Evolutionary conservation across 257 asterid genomes (phyloP), one percentile per base, ranked within the genome.

Genomic region (Solanum appendiculatum): DNA sequence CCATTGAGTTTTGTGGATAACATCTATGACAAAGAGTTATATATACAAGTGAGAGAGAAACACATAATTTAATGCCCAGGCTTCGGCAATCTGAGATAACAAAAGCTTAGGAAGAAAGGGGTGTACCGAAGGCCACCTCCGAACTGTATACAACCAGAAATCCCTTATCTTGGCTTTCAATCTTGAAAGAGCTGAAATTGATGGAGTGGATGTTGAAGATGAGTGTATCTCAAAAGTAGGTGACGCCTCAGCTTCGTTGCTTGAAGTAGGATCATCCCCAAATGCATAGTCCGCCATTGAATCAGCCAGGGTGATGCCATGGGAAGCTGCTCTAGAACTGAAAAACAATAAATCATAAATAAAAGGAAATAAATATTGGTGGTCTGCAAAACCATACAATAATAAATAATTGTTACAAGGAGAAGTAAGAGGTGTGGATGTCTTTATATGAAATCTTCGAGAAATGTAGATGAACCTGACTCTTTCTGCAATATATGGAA

Each of bases 81-180:
- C 12, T 46, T 27, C 1, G 4, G 42, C 68, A 80, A 80, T 18
- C 66, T 46, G 7, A 69, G 60, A 58, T 66, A 51, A 89, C 33
- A 85, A 85, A 31, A 86, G 88, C 86, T 66, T 74, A 86, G 37
- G 91, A 27, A 88, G 91, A 89, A 84, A 92, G 93, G 91, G 77
- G 91, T 95, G 91, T 96, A 97, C 99, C 87, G 96, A 92, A 91
- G 99, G 99, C 98, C 98, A 96, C 91, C 98, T 94, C 91, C 90
- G 96, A 90, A 96, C 92, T 85, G 95, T 84, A 90, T 86, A 66
- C 56, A 88, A 88, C 97, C 97, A 93, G 39, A 96, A 89, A 72
- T 95, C 91, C 70, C 88, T 56, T 88, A 97, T 66, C 93, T 90
- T 92, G 87, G 90, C 88, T 92, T 92, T 97, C 74, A 94, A 91